These are phyloP conservation scores for Phycomyces nitens DNA, from an alignment of 192 early-diverging fungal genomes.

Conservation along the genomic window DNA sequence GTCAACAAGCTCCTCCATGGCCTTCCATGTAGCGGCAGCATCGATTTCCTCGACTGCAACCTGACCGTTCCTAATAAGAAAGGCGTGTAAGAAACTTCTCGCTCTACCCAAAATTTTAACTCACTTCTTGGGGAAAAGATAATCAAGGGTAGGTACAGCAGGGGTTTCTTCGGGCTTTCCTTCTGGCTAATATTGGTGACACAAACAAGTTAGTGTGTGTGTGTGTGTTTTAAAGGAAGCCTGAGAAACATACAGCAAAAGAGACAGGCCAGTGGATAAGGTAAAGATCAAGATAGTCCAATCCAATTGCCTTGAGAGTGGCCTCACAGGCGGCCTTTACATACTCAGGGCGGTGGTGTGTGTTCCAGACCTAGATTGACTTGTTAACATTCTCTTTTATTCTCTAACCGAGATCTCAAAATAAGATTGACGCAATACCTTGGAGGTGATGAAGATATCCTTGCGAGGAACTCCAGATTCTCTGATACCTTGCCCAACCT, in stretches of 20 bases:
- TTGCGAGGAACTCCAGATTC: slow-evolving; percentile 59
- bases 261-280: slow-evolving; percentile 84
- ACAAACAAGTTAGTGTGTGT: slow-evolving; percentile 1
- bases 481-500: slow-evolving; percentile 69
- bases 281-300: slow-evolving; percentile 81
- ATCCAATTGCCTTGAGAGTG: slow-evolving; percentile 63
- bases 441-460: slow-evolving; percentile 74
- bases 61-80: slow-evolving; percentile 24
- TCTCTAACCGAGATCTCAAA: slow-evolving; percentile 3
- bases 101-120: not conserved
- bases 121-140: slow-evolving; percentile 33
- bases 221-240: too few species aligned
- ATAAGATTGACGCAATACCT: slow-evolving; percentile 29
- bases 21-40: slow-evolving; percentile 62
- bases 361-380: slow-evolving; percentile 61
- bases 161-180: slow-evolving; percentile 25
- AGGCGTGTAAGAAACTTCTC: not conserved
- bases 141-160: slow-evolving; percentile 16
- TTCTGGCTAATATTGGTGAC: slow-evolving; percentile 3
- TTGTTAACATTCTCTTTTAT: slow-evolving; percentile 17
- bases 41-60: slow-evolving; percentile 39
- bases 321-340: slow-evolving; percentile 58
- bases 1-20: slow-evolving; percentile 69
- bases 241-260: slow-evolving; percentile 29
- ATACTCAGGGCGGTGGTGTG: slow-evolving; percentile 58